Evolutionary conservation across 108 stramenopile genomes (phyloP), one percentile per base, ranked within the genome.

Genomic region (Cyclostephanos invisitatus): DNA sequence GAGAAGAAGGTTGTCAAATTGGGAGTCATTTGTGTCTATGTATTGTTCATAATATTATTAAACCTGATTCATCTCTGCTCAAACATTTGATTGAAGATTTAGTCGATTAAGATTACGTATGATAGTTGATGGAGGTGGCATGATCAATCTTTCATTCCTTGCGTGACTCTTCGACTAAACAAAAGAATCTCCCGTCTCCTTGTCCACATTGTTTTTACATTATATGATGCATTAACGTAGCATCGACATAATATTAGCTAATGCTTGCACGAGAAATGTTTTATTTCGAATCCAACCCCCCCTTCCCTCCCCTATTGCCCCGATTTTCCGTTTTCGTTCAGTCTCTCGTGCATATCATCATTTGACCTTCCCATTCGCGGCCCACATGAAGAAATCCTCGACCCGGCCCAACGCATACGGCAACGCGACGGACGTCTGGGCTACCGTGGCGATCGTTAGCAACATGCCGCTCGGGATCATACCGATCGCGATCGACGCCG

Each of bases 321-420:
- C 2, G 20, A 59, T 21, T 18, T 42, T 42, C 10, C 17, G 5
- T 61, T 40, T 18, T 0, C 5, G 21, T 10, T 15, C 11, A 20
- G 36, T 1, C 17, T 37, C 58, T 35, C 59, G 4, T 61, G 17
- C 17, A 21, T 10, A 2, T 5, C 21, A 20, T 3, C 21, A 20
- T 3, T 61, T 22, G 2, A 5, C 25, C 37, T 42, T 38, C 2
- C 60, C 21, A 55, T 77, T 60, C 6, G 89, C 91, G n/a, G 74
- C 46, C 40, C 58, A 48, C 56, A 80, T 78, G 72, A 89, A 91
- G 65, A 87, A 87, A 40, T 88, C 85, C 75, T 93, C 92, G 24
- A 88, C 85, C 25, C 83, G 64, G 48, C 82, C 65, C 55, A 93
- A 63, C 9, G 62, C 62, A 59, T 57, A 88, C 17, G 92, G 92